Evolutionary conservation across 192 early-diverging fungal genomes (phyloP).

Genomic region (Rhizoclosmatium sp.): DNA sequence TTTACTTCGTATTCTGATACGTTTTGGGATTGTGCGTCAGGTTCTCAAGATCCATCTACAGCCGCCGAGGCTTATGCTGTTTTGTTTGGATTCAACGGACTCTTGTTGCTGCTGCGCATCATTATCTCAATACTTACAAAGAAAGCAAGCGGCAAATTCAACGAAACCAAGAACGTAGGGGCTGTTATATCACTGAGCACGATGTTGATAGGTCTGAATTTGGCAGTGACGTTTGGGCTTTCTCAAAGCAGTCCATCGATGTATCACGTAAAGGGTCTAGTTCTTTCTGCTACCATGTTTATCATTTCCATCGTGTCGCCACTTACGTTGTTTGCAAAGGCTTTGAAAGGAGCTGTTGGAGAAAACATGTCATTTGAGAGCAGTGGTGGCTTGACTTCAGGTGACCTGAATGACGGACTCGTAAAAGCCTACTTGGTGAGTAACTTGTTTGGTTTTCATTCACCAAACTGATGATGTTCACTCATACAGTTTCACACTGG

Average conservation of each 20-base stretch:
- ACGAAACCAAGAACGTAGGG: slow-evolving; percentile 9
- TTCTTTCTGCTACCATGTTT: neutral
- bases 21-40: neutral
- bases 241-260: neutral
- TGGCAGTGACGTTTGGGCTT: neutral
- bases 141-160: neutral
- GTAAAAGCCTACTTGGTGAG: neutral
- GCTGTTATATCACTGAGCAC: neutral
- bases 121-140: neutral
- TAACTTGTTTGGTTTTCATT: neutral
- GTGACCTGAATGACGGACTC: neutral
- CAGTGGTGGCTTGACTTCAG: neutral
- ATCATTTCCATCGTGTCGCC: neutral
- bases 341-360: neutral
- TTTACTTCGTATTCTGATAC: neutral
- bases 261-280: neutral
- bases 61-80: neutral
- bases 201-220: neutral
- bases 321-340: neutral
- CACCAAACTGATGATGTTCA: neutral
- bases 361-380: neutral
- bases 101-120: neutral
- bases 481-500: neutral
- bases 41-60: neutral
- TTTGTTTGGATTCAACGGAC: slow-evolving; percentile 11